phyloP scores from a whole-genome alignment of 169 alveolate species.

The Plasmodium adleri region DNA sequence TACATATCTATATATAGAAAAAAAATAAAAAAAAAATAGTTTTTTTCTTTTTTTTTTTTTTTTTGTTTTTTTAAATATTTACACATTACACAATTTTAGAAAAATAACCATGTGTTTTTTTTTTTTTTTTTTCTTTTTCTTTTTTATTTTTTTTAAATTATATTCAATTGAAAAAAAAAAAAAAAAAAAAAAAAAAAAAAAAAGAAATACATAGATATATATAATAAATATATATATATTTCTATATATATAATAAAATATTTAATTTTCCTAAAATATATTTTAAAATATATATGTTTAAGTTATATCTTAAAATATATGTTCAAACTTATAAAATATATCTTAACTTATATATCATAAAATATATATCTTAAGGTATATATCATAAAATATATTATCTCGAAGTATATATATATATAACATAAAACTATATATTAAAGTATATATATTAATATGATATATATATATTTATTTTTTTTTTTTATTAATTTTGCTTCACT shows the following conservation, averaged over 20 bases:
- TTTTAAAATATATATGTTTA: background rate
- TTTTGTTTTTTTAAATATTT: slow-evolving; percentile 7
- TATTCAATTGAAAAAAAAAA: slow-evolving; percentile 18
- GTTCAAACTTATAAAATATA: background rate
- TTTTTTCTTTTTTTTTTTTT: no score
- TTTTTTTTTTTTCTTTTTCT: no score
- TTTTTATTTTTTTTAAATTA: slow-evolving; percentile 11
- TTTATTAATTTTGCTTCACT: slow-evolving; percentile 71
- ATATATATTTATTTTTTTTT: background rate
- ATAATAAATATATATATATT: no score
- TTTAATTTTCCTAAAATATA: slow-evolving; percentile 14
- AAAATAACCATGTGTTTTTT: slow-evolving; percentile 17
- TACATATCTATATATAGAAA: no score
- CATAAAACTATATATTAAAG: no score
- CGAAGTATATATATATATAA: no score
- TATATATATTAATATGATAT: no score
- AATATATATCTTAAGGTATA: background rate
- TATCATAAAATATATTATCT: background rate
- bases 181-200: slow-evolving; percentile 9
- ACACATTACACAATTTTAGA: slow-evolving; percentile 10
- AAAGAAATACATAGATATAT: slow-evolving; percentile 4
- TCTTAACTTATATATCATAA: background rate
- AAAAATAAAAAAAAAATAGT: no score
- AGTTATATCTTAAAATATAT: no score
- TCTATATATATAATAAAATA: background rate